These are phyloP conservation scores for Tylopilus felleus DNA, from an alignment of 768 basidiomycete genomes.

Conservation along the genomic window DNA sequence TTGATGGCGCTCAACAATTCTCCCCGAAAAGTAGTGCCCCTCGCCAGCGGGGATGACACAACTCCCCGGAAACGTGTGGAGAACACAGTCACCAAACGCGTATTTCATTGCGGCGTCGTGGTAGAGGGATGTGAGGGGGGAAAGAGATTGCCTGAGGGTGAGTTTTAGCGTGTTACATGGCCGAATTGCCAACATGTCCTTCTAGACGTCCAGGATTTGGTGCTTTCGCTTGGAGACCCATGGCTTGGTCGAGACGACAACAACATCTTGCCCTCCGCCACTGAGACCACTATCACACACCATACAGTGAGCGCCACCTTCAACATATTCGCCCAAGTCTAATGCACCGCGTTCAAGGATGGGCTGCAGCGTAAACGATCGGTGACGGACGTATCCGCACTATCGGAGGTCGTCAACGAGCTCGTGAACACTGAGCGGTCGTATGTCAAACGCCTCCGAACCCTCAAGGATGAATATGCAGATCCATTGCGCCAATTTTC, in stretches of 20 bases:
- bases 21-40: conserved; percentile 70
- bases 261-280: conserved; percentile 43
- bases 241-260: conserved; percentile 51
- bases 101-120: conserved; percentile 87
- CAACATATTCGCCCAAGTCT: conserved; percentile 7
- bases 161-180: conserved; percentile 11
- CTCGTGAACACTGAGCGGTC: conserved; percentile 85
- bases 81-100: conserved; percentile 62
- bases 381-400: conserved; percentile 59
- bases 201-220: conserved; percentile 74
- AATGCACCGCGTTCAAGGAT: conserved; percentile 19
- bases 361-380: conserved; percentile 48
- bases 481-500: conserved; percentile 88
- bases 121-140: conserved; percentile 80
- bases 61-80: conserved; percentile 40
- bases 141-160: conserved; percentile 65
- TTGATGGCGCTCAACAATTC: conserved; percentile 65
- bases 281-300: conserved; percentile 37
- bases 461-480: conserved; percentile 85
- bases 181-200: conserved; percentile 9
- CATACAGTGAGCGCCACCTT: conserved; percentile 40
- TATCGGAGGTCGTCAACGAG: conserved; percentile 78
- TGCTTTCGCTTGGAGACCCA: conserved; percentile 71
- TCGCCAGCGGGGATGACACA: conserved; percentile 65
- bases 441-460: conserved; percentile 79